A percentile compares a stretch with the other conserved stretches of the same genome.
phyloP scores from a whole-genome alignment of 179 eudicot genomes.

The Gypsophila paniculata region DNA sequence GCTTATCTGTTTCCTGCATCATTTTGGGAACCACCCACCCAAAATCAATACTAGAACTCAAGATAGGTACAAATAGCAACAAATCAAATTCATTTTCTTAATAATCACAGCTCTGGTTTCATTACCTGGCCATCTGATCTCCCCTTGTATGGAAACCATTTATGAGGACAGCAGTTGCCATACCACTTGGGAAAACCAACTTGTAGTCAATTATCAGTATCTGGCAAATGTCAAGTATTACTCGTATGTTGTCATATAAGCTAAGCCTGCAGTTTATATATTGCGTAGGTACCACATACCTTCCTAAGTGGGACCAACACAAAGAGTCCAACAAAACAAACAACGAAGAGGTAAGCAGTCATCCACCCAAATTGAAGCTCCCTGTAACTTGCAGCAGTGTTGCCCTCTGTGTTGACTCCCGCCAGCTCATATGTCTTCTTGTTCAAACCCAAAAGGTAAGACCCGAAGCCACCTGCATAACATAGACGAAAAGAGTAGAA shows the following conservation, averaged over 20 bases:
- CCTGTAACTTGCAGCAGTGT: conserved; percentile 57
- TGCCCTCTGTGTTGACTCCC: conserved; percentile 52
- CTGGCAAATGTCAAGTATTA: conserved; percentile 30
- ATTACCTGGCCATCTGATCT: conserved; percentile 56
- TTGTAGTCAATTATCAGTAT: conserved; percentile 71
- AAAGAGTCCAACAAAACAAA: conserved; percentile 75
- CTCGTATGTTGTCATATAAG: background rate
- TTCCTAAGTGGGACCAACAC: conserved; percentile 76
- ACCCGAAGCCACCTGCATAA: conserved; percentile 67
- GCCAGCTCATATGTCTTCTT: conserved; percentile 70
- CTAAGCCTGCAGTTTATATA: background rate
- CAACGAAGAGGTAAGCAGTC: conserved; percentile 63
- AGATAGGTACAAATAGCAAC: background rate
- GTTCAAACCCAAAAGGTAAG: conserved; percentile 65
- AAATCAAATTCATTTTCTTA: background rate
- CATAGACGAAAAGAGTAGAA: background rate
- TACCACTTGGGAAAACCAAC: conserved; percentile 68
- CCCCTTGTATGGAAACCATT: conserved; percentile 67
- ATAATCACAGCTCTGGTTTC: no score
- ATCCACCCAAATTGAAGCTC: conserved; percentile 73
- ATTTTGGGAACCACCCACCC: background rate
- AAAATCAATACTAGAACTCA: background rate
- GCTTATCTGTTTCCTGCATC: conserved; percentile 57
- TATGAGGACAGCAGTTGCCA: conserved; percentile 85
- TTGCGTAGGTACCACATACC: conserved; percentile 30